Evolutionary conservation across 768 basidiomycete genomes (phyloP).

Genomic region (Tulasnella calospora): DNA sequence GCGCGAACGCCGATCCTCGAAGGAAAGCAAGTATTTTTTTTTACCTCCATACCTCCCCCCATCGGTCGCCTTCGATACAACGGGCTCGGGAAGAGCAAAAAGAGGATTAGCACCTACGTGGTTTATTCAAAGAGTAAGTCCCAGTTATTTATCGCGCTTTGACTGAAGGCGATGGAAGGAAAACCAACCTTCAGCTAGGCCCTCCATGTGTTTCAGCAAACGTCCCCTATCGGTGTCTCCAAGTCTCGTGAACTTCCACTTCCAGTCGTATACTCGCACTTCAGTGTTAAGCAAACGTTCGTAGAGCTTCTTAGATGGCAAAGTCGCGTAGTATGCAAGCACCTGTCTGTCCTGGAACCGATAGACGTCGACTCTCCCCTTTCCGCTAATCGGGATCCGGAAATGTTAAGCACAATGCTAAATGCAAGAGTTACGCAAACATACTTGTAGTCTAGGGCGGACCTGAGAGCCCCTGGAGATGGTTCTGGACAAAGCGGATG

Average conservation of each 20-base stretch:
- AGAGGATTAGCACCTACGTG: no score
- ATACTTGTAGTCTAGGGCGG: neutral
- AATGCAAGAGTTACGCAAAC: neutral
- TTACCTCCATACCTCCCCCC: neutral
- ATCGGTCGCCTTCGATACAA: no score
- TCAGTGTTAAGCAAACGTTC: neutral
- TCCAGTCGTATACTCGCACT: neutral
- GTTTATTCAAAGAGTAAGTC: no score
- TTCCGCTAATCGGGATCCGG: neutral
- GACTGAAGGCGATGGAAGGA: neutral
- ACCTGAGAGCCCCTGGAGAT: neutral
- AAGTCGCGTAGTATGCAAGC: neutral
- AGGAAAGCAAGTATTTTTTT: neutral
- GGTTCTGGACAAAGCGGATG: conserved; percentile 1
- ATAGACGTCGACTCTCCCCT: neutral
- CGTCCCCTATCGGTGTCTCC: neutral
- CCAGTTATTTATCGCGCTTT: no score
- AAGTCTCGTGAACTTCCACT: neutral
- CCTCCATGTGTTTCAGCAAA: neutral
- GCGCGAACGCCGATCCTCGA: neutral
- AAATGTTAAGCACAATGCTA: neutral
- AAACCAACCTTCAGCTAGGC: neutral
- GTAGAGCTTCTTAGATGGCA: neutral
- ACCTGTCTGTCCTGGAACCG: neutral
- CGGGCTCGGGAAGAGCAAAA: no score